Evolutionary conservation across 176 grass and related monocot species (phyloP).

Genomic region (Oryza rufipogon): DNA sequence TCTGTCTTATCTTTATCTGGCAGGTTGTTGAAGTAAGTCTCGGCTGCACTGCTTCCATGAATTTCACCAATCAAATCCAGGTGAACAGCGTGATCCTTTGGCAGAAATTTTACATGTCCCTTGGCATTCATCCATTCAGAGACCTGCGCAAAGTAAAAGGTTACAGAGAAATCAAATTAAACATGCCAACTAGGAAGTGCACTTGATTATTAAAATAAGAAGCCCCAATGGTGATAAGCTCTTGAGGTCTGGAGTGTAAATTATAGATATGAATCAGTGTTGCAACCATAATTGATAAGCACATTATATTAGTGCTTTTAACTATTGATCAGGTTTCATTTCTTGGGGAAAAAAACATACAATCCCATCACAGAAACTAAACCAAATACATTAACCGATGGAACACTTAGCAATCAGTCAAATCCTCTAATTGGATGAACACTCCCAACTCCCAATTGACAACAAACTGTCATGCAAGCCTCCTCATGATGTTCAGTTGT

Average conservation of each 20-base stretch:
- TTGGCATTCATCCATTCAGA: slow-evolving; percentile 81
- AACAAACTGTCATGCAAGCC: neutral
- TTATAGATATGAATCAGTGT: neutral
- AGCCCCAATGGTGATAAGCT: neutral
- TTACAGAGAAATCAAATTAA: slow-evolving; percentile 7
- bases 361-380: no score
- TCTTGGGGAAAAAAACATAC: no score
- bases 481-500: neutral
- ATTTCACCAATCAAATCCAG: slow-evolving; percentile 78
- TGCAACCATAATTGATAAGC: neutral
- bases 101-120: slow-evolving; percentile 57
- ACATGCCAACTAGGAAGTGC: slow-evolving; percentile 4
- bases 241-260: neutral
- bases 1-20: slow-evolving; percentile 61
- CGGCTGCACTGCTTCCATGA: slow-evolving; percentile 57
- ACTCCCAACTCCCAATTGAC: neutral
- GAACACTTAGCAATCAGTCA: neutral
- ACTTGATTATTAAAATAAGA: neutral
- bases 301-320: no score
- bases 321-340: no score
- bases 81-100: slow-evolving; percentile 76
- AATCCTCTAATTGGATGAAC: neutral
- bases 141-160: slow-evolving; percentile 53
- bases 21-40: slow-evolving; percentile 72
- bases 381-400: neutral